Conservation (phyloP, 2,329 filamentous ascomycete genomes). For the Magnaporthiopsis poae region DNA sequence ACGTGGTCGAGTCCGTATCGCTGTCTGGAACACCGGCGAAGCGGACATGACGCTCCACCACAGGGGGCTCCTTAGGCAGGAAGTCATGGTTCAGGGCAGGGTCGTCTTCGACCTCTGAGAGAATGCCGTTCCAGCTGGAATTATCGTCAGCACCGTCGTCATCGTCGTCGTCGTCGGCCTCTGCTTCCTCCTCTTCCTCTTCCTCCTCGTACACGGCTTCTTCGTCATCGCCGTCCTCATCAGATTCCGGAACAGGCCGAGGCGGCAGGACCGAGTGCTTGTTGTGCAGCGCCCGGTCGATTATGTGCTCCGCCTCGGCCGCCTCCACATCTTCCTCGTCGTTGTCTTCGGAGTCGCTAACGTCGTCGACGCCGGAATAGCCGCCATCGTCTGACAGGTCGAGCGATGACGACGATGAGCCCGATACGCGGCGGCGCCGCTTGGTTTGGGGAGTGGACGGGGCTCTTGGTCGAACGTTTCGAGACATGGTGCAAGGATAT, state of each 20-base stretch:
- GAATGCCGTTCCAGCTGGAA: slow-evolving; percentile 33
- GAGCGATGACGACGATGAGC: slow-evolving; percentile 41
- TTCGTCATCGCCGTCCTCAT: slow-evolving; percentile 28
- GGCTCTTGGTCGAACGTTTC: slow-evolving; percentile 42
- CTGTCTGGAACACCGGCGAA: slow-evolving; percentile 60
- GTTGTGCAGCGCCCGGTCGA: slow-evolving; percentile 34
- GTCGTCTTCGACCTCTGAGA: slow-evolving; percentile 32
- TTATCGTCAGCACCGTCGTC: slow-evolving; percentile 33
- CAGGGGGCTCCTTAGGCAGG: slow-evolving; percentile 16
- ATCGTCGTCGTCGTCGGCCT: slow-evolving; percentile 28
- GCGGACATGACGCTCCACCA: slow-evolving; percentile 57
- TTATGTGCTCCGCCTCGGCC: slow-evolving; percentile 68
- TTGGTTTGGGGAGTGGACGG: slow-evolving; percentile 30
- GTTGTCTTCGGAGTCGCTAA: slow-evolving; percentile 66
- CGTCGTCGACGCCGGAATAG: slow-evolving; percentile 68
- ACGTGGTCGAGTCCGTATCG: slow-evolving; percentile 51
- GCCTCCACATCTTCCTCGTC: slow-evolving; percentile 70
- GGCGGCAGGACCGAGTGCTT: slow-evolving; percentile 18
- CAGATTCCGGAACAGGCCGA: slow-evolving; percentile 19
- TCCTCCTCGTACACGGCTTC: slow-evolving; percentile 28
- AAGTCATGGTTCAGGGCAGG: slow-evolving; percentile 21
- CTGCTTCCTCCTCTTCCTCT: slow-evolving; percentile 29
- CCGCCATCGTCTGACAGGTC: slow-evolving; percentile 58
- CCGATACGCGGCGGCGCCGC: slow-evolving; percentile 35
- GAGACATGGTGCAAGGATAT: slow-evolving; percentile 33